phyloP scores from a whole-genome alignment of 148 eudicot genomes.

The Rhododendron henanense region DNA sequence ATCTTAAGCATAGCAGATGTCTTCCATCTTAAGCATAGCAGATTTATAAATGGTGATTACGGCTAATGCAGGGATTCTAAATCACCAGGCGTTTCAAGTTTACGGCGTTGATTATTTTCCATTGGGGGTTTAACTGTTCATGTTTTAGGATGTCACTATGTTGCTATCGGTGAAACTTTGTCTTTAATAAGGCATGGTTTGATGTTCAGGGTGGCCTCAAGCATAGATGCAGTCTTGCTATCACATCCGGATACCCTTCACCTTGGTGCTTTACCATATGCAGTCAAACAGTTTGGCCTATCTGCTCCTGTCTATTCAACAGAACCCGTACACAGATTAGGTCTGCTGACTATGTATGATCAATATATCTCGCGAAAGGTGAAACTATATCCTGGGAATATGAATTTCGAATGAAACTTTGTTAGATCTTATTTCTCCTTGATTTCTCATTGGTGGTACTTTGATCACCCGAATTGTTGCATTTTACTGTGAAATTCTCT shows the following conservation, averaged over 20 bases:
- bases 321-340: slow-evolving; percentile 88
- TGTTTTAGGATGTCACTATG: neutral
- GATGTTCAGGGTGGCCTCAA: slow-evolving; percentile 72
- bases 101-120: neutral
- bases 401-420: neutral
- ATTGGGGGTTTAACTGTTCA: neutral
- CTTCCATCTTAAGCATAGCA: neutral
- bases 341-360: slow-evolving; percentile 89
- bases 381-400: slow-evolving; percentile 16
- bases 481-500: neutral
- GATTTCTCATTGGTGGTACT: neutral
- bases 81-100: neutral
- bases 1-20: neutral
- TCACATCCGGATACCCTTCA: slow-evolving; percentile 90
- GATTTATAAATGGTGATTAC: neutral
- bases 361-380: slow-evolving; percentile 93
- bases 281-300: slow-evolving; percentile 76
- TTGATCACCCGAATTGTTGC: neutral
- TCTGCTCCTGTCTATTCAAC: slow-evolving; percentile 84
- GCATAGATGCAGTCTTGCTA: slow-evolving; percentile 82
- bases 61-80: neutral
- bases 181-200: neutral
- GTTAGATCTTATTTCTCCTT: neutral
- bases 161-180: neutral
- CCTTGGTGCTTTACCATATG: slow-evolving; percentile 92